Base-by-base conservation (phyloP, 2,329 filamentous ascomycete genomes). In the Immersiporthe knoxdaviesiana region DNA sequence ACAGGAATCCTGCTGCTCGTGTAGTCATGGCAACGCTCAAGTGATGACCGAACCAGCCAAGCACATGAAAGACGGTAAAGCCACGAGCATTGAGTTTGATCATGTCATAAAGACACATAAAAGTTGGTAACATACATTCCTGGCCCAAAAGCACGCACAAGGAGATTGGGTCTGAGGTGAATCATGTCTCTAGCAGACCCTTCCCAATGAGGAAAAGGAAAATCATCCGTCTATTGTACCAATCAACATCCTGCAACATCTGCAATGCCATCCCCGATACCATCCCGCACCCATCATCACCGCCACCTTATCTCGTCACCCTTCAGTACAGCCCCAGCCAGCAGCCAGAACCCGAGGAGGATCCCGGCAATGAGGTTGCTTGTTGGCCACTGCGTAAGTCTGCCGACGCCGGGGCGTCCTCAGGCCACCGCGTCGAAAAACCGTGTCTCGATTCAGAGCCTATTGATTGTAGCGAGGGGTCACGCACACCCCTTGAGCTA, bases 401-500 rank as follows among this genome's bases (percentile, higher is more conserved):
- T 32, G 60, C 35, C 54, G 74, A 62, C 73, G 73, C 72, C 73
- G 73, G 18, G 7, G 27, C 52, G 27, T 16, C 16, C 27, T 32
- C 14, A 3, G 52, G 14, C 16, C 27, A 56, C 52, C 52, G 24
- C 27, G 24, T 60, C 58, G 32, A 60, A 18, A 18, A 18, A 37
- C 35, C 58, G 21, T 8, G 30, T 60, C 59, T 21, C 54, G 39
- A 56, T 60, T 12, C 39, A 16, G 24, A 18, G 44, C 27, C 44
- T 21, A 24, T 6, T 54, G 32, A 18, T 35, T 24, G 10, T 37
- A 50, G 52, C 64, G 54, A 73, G 73, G n/a, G 73, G 70, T 73
- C 67, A 73, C 64, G 71, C 70, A 70, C 74, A 63, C 60, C 68
- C n/a, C 66, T 67, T 44, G 54, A 47, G 54, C 63, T 35, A 60